Evolutionary conservation across 2,329 filamentous ascomycete genomes (phyloP), one percentile per base, ranked within the genome.

Genomic region (Stagonosporopsis rhizophila): DNA sequence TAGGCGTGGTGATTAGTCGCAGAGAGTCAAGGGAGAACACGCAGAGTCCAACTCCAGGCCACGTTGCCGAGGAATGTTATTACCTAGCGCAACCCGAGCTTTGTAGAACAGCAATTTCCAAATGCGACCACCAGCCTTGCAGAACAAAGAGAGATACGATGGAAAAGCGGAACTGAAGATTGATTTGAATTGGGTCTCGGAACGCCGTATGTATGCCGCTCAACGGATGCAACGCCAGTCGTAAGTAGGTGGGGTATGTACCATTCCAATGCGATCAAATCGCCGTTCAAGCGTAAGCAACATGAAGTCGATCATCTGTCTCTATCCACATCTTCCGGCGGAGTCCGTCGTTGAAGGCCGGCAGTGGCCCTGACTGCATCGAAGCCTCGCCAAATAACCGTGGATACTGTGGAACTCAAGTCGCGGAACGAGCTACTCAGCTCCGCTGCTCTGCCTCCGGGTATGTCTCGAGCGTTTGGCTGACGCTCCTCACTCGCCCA

Each of bases 401-500:
- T 75, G 1, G 65, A 67, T 12, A 74, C 72, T 19, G 71, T 71
- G 1, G 71, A 72, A 35, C 70, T 70, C 32, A 74, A 52, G 6
- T 73, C 68, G 12, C 71, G 64, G 14, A 72, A 48, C 8, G 71
- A 75, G 15, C 50, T 69, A 25, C 66, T 66, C 1, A 67, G 32
- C 46, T 67, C 64, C 14, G 48, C 17, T 6, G n/a, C 32, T 17
- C 60, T 54, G 32, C 60, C 57, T 23, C 57, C 56, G 5, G 61
- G 52, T 12, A 59, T 65, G 11, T 64, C 63, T 46, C 53, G 52
- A 12, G 55, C 56, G 35, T 52, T 40, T 25, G 76, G 74, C 53
- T 82, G 80, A 11, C 79, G 62, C 53, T 82, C 80, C 3, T 72
- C 73, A 28, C 72, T 68, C n/a, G 71, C 70, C 48, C 71, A 74